Evolutionary conservation across 495 filamentous ascomycete genomes (phyloP), one percentile per base, ranked within the genome.

Genomic region (Mytilinidion resinicola): DNA sequence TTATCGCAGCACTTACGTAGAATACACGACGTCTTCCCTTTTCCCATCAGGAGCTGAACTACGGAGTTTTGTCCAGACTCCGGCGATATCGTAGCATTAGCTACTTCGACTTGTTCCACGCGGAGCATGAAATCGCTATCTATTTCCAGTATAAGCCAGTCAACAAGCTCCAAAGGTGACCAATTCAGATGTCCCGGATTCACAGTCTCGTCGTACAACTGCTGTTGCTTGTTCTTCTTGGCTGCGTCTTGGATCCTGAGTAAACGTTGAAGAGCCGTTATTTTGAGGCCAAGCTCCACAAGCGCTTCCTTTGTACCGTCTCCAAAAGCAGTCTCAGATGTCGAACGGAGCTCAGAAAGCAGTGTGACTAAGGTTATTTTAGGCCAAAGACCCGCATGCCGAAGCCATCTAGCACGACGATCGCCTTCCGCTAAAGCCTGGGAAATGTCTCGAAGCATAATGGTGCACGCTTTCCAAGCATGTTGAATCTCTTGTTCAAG

Each of bases 61-160:
- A 84, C 79, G 5, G 78, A 77, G 53, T 84, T 84, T 0, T 60
- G 47, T 6, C 66, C 64, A 1, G 69, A 76, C 0, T 49, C 20
- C 0, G 82, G 82, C 0, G 68, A 64, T 15, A 80, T 81, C 12
- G 74, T 85, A 0, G 74, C 76, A 12, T 43, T 57, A 0, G 82
- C 80, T 38, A 85, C 80, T 43, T 78, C 72, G 0, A 79, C 71
- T 55, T 85, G 82, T 5, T 73, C 76, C 0, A 59, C 52, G 0
- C 82, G 70, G 39, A 85, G 78, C 1, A 82, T 63, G 1, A 84
- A 60, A 55, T 84, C 73, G 7, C 67, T 60, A 12, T 85, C 82
- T 37, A 85, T 77, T 56, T 85, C 82, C 1, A 85, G 66, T 10
- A 85, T 69, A 0, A 85, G 60, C 79, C 80, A 84, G 51, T 85